Evolutionary conservation across 192 early-diverging fungal species (phyloP), one percentile per base, ranked within the genome.

Genomic region (Coemansia guatemalensis): DNA sequence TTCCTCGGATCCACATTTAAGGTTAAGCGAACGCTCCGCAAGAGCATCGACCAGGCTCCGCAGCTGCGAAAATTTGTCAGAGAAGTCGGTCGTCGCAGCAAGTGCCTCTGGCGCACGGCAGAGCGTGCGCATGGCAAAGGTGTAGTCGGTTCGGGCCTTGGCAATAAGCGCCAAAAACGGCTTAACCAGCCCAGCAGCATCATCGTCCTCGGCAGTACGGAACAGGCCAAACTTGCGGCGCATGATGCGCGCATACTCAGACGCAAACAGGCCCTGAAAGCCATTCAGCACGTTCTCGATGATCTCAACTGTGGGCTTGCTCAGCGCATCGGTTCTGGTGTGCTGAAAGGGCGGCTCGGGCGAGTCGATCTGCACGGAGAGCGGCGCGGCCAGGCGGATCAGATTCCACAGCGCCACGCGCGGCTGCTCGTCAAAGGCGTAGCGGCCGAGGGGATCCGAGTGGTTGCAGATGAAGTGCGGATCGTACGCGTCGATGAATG

Each of bases 401-500:
- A 94, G 66, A 63, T 97, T 97, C 88, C 89, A 95, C 47, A 92
- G 76, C 4, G 87, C 90, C 6, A 93, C 85, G 3, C 84, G 82
- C 3, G 93, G 93, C 65, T 97, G 95, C 33, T 90, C 81, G 53
- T 78, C 61, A 49, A 94, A 95, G 4, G 84, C 68, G 64, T 91
- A 93, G 25, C 92, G 88, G 9, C 95, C 93, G 1, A 60, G 57
- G 2, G 82, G 41, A 48, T 97, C 95, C 8, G 89, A 90, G 62
- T 87, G 85, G 67, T 95, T 93, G 73, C 90, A 92, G 22, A 92
- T 83, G 63, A 87, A 91, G 22, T 54, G 64, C 5, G 93, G 92
- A 48, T 96, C 90, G 67, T 93, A 92, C 1, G 74, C 83, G 58
- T 97, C 93, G 58, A 97, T 62, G 58, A 97, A 94, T 44, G 85